phyloP scores from a whole-genome alignment of 208 protist genomes.

The Porcisia deanei region DNA sequence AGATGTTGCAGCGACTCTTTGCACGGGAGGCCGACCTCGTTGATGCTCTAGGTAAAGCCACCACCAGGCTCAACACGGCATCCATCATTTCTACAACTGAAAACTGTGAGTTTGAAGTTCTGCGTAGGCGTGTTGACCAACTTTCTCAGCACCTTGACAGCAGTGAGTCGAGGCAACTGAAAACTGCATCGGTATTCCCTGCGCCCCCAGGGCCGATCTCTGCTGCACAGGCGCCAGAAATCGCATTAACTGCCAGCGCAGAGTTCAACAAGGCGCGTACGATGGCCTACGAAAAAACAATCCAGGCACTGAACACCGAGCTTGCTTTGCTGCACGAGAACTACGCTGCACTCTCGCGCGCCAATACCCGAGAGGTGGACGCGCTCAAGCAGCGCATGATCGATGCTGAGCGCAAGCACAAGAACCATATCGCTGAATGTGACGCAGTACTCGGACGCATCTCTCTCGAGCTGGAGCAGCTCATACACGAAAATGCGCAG shows the following conservation, averaged over 20 bases:
- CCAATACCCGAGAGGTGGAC: conserved; percentile 13
- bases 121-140: conserved; percentile 23
- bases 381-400: conserved; percentile 5
- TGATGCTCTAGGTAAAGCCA: conserved; percentile 17
- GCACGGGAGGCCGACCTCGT: conserved; percentile 8
- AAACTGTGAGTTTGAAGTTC: conserved; percentile 4
- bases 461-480: conserved; percentile 62
- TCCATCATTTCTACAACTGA: background rate
- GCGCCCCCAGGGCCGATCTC: background rate
- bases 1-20: conserved; percentile 4
- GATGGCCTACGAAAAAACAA: conserved; percentile 55
- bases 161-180: background rate
- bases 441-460: conserved; percentile 57
- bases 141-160: conserved; percentile 2
- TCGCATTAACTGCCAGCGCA: background rate
- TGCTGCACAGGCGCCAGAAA: background rate
- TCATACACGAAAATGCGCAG: conserved; percentile 67
- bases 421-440: conserved; percentile 51
- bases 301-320: conserved; percentile 56
- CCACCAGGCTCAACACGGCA: background rate
- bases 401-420: conserved; percentile 20
- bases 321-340: conserved; percentile 41
- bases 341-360: conserved; percentile 22
- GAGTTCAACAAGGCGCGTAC: conserved; percentile 28
- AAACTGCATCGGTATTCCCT: background rate